Evolutionary conservation across 2,329 filamentous ascomycete species (phyloP), one percentile per base, ranked within the genome.

Genomic region (Beauveria rudraprayagi): DNA sequence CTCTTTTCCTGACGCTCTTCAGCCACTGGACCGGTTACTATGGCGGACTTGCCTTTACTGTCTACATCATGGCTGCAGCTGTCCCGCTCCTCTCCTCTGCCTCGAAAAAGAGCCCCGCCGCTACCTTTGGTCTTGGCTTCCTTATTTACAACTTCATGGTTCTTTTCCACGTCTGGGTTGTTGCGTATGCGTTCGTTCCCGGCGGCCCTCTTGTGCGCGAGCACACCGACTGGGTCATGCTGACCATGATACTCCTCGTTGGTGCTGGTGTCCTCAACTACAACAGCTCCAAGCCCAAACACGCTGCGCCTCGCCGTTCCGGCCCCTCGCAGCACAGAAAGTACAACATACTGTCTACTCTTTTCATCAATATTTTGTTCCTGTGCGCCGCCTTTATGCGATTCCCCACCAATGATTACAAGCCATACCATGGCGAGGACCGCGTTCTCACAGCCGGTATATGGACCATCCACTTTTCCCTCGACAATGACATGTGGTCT

Each of bases 401-500:
- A 64, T 97, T 97, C 79, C 94, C 94, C 0, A 88, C 87, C 2
- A 93, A 97, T 71, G 87, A 97, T 76, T 96, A 97, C 77, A 85
- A 84, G 61, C 90, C 94, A 0, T 92, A 97, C 73, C 93, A 99
- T 71, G 83, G 85, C 43, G 86, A 96, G 58, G 89, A 92, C 65
- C 94, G 94, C 67, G 78, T 95, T 58, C 82, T 97, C 62, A 97
- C 95, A 0, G 91, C 92, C 1, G 94, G 94, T 67, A 97, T 99
- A 72, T 99, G 94, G 94, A 99, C 94, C 0, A 92, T 97, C 61
- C 94, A 99, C 77, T 99, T 99, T 74, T 92, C 90, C 16, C 85
- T 99, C 22, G 94, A 99, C 76, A 97, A 99, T 68, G 90, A 97
- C 73, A 97, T 97, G 92, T 97, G 92, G 91, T 93, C 91, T 10